Evolutionary conservation across 306 rosid species (phyloP), one percentile per base, ranked within the genome.

Genomic region (Malus orientalis): DNA sequence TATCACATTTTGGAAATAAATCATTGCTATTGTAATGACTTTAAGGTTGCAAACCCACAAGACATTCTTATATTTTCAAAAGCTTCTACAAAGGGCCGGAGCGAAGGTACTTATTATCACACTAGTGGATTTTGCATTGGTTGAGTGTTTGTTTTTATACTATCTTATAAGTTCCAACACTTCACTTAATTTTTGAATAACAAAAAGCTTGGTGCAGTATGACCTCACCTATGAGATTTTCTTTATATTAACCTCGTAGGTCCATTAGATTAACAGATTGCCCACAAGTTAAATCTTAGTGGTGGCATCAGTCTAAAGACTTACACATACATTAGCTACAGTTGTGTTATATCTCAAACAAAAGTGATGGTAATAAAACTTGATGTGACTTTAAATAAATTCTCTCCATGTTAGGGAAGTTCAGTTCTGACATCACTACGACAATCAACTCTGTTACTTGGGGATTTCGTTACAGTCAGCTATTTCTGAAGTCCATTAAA

Each of bases 41-140:
- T 60, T 76, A 78, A 95, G 99, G 99, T 95, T 70, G 99, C 99
- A 73, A 95, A 95, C 75, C 99, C 99, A 51, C 99, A 95, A 85
- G 99, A 92, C 85, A 92, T 95, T 85, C 97, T 95, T 78, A 92
- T 95, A 82, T 95, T 92, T 86, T 90, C 97, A 33, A 95, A 95
- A 95, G 95, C 96, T 75, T 74, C 96, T 72, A 87, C 64, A 86
- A 90, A 77, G 86, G 90, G 84, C 71, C 90, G 83, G 77, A 77
- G 71, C 65, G 97, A 73, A 84, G 96, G 97, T 92, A 86, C 32
- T 33, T 1, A 38, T 7, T 11, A 3, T 11, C 69, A 44, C 77
- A 73, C 40, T 58, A 7, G n/a, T 22, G 36, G 45, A 72, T 8
- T 16, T 33, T 36, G 64, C 33, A 25, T 73, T 59, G 27, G 18